phyloP scores from a whole-genome alignment of 1,284 basidiomycete species.

The Papiliotrema flavescens region DNA sequence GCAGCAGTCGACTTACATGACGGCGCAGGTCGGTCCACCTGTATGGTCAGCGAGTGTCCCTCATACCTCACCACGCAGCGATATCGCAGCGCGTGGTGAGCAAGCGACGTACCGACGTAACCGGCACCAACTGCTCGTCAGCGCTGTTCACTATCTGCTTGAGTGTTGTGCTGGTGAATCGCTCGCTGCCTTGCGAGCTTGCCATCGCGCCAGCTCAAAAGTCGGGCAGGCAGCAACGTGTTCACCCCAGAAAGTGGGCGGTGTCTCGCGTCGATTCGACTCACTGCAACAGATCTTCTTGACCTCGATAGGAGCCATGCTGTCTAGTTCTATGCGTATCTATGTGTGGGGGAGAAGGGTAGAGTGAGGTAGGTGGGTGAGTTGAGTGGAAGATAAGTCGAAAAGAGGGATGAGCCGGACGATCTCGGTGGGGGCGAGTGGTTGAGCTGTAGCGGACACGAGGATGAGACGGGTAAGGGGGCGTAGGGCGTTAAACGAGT shows the following conservation, averaged over 20 bases:
- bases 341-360: conserved; percentile 1
- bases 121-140: conserved; percentile 78
- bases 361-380: conserved; percentile 3
- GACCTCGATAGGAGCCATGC: conserved; percentile 58
- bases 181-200: too few relatives aligned
- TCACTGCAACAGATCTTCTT: conserved; percentile 87
- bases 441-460: not conserved
- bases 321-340: too few relatives aligned
- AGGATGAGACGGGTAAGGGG: not conserved
- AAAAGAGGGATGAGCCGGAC: not conserved
- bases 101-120: conserved; percentile 72
- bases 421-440: not conserved
- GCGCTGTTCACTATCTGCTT: not conserved
- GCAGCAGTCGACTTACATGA: conserved; percentile 55
- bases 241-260: too few relatives aligned
- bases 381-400: not conserved
- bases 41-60: not conserved
- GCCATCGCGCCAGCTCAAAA: too few relatives aligned
- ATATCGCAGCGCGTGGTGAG: too few relatives aligned
- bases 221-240: too few relatives aligned
- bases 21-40: conserved; percentile 92
- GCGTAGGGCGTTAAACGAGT: not conserved
- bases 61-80: conserved; percentile 1
- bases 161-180: not conserved
- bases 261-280: too few relatives aligned